Evolutionary conservation across 352 stramenopile genomes (phyloP), one percentile per base, ranked within the genome.

Genomic region (Phytophthora europaea): DNA sequence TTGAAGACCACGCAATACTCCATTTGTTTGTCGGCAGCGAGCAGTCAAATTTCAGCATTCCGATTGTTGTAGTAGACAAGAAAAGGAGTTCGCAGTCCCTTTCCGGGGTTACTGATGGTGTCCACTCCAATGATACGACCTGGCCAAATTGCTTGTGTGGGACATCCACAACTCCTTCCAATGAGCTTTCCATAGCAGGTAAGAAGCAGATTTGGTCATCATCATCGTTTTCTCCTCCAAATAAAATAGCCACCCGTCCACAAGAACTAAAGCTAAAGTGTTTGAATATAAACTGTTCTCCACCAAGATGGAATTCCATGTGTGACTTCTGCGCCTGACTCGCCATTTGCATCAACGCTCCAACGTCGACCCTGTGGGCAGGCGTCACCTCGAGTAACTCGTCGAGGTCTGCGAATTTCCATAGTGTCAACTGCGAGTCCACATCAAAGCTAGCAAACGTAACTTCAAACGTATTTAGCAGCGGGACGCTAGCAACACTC

Each of bases 71-170:
- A 23, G 78, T 82, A 26, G 88, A 89, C 33, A 94, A 58, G 54
- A 93, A 91, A 48, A 95, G 59, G 22, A 95, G 58, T 33, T 91
- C 73, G 43, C 82, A 91, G 38, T 84, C 70, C 38, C 80, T 74
- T 28, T 90, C 83, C 3, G 78, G 61, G 8, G 84, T 82, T 16
- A 89, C 67, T 28, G 73, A 78, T 3, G 85, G 86, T 4, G 84
- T 92, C 86, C 88, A 95, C 56, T 92, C 68, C 38, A 95, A 78
- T 2, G 83, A 84, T 10, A 91, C 51, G 28, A 95, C 64, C 12
- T 69, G 61, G 12, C 87, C 86, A 63, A 89, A 87, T 22, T 93
- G 83, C 47, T 93, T 88, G 20, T 82, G 81, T 18, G 81, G 61
- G 28, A 95, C 65, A 16, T 61, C 58, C 10, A 94, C 74, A 33